These are phyloP conservation scores for Plasmodium billcollinsi DNA, from an alignment of 169 alveolate species.

Conservation along the genomic window DNA sequence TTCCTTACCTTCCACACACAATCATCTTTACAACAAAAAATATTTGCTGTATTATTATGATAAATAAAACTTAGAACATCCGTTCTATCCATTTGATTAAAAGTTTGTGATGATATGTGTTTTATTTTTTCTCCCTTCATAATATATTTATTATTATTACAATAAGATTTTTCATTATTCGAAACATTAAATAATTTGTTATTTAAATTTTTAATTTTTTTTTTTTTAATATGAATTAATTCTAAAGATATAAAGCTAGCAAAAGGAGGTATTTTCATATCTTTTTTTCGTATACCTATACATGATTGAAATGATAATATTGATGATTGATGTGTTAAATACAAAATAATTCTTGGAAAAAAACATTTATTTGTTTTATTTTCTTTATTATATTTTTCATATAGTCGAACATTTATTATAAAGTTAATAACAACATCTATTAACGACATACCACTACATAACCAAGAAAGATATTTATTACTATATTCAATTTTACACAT, in stretches of 20 bases:
- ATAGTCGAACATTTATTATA: conserved; percentile 47
- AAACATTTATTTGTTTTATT: conserved; percentile 13
- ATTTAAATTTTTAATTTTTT: not conserved
- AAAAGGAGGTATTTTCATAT: conserved; percentile 68
- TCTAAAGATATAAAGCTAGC: conserved; percentile 64
- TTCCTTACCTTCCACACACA: conserved; percentile 52
- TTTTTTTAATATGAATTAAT: conserved; percentile 46
- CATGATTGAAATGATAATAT: conserved; percentile 70
- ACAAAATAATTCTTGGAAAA: conserved; percentile 45
- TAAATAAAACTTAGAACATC: conserved; percentile 4
- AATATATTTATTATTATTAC: not conserved
- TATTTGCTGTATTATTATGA: conserved; percentile 15
- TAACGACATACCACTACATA: conserved; percentile 67
- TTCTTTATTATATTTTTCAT: conserved; percentile 15
- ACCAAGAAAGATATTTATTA: conserved; percentile 64
- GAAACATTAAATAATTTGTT: not conserved
- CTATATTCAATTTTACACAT: conserved; percentile 50
- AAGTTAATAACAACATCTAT: conserved; percentile 68
- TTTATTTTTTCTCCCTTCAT: not conserved
- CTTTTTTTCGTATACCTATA: conserved; percentile 35
- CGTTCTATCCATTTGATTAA: not conserved
- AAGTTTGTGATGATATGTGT: not conserved
- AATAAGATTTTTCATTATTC: not conserved
- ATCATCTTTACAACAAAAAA: conserved; percentile 70
- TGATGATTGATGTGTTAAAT: conserved; percentile 65